Evolutionary conservation across 139 green algal species (phyloP), one percentile per base, ranked within the genome.

Genomic region (Chlamydomonas incerta): DNA sequence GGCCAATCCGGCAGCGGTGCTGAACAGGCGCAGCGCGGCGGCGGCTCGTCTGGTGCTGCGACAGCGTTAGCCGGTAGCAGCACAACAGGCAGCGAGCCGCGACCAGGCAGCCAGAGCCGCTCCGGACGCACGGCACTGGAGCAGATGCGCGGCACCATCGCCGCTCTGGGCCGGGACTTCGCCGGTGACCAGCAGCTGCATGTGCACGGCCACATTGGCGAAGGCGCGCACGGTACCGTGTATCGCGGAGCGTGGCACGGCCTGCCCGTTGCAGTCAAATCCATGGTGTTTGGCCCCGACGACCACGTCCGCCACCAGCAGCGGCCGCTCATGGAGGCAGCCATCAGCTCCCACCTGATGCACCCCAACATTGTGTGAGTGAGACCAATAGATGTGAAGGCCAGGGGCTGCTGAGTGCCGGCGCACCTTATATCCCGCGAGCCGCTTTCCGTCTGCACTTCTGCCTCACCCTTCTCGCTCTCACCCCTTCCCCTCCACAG

Each of bases 281-380:
- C 75, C 34, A 76, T 89, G 55, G 72, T 89, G 50, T 85, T 89
- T 55, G 57, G 31, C 33, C 58, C 37, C 0, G 74, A 83, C 34
- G 72, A 26, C 52, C 69, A 52, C 60, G 58, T 37, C 5, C 58
- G 67, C 4, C 74, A 89, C 52, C 74, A 85, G 55, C 69, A 72
- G 21, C 75, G 80, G 35, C 41, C 69, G 31, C 67, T 75, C 3
- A 65, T 89, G 65, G 85, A 89, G 75, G 85, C 85, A 3, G 85
- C 85, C 68, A 89, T 89, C 85, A 72, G 55, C 33, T 77, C 74
- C 29, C 86, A 88, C 74, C 82, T 90, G 66, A 66, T 47, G 58
- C 87, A 90, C 62, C 57, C 68, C 31, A 90, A 90, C 60, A 86
- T 90, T 34, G 87, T 90, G 79, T 85, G 55, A 35, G 79, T 68